A percentile compares a stretch with the other conserved stretches of the same genome.
phyloP scores from a whole-genome alignment of 306 rosid genomes.

The Crataegus laevigata region DNA sequence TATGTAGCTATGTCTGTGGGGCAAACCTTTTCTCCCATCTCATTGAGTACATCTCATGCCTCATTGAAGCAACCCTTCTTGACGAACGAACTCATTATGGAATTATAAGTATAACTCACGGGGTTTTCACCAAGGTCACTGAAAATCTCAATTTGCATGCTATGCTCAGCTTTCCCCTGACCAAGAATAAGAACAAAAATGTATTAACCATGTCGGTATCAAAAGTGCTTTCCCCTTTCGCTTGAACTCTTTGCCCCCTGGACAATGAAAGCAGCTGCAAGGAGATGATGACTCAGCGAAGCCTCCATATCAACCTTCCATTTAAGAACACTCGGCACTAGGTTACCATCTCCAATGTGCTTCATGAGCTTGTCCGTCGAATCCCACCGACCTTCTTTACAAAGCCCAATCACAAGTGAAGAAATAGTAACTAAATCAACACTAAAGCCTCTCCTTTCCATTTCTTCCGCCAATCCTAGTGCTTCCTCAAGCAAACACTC shows the following conservation, averaged over 20 bases:
- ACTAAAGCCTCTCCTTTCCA: conserved; percentile 76
- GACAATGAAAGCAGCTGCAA: conserved; percentile 31
- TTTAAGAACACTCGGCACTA: conserved; percentile 57
- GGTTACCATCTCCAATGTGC: conserved; percentile 60
- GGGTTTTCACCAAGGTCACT: conserved; percentile 60
- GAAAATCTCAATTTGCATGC: conserved; percentile 91
- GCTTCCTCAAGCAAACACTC: conserved; percentile 73
- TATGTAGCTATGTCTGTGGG: conserved; percentile 81
- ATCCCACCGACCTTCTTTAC: conserved; percentile 63
- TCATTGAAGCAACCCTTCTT: conserved; percentile 75
- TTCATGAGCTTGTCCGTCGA: conserved; percentile 79
- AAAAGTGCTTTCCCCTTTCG: conserved; percentile 42
- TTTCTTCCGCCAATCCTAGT: conserved; percentile 62
- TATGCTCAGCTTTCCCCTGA: conserved; percentile 74
- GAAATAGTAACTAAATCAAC: conserved; percentile 73
- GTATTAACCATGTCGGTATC: conserved; percentile 83
- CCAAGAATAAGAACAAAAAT: conserved; percentile 69
- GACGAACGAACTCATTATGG: conserved; percentile 82
- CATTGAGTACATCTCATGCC: conserved; percentile 60
- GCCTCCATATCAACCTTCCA: conserved; percentile 84
- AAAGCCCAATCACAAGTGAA: conserved; percentile 57
- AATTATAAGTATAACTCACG: conserved; percentile 70
- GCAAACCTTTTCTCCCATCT: conserved; percentile 70
- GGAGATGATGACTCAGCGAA: conserved; percentile 75
- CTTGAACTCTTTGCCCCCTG: conserved; percentile 61